Evolutionary conservation across 169 alveolate genomes (phyloP), one percentile per base, ranked within the genome.

Genomic region (Besnoitia besnoiti): DNA sequence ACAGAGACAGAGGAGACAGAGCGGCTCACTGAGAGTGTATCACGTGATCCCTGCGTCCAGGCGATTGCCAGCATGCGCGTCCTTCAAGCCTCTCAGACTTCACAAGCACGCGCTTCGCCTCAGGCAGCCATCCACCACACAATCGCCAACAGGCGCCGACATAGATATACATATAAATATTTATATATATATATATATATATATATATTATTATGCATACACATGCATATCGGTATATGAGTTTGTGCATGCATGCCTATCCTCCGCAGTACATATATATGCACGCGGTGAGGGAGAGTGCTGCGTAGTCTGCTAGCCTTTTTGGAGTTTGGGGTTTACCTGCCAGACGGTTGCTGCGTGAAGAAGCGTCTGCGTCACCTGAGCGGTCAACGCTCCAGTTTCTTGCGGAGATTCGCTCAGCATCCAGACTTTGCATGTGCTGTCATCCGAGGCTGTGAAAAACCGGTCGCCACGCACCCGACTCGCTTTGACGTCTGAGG

Each of bases 311-410:
- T 16, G 30, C 24, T 16, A 5, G 12, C 33, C 67, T 16, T n/a
- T 19, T 8, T 55, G 67, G 7, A 21, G 24, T n/a, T 55, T 55
- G 67, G 3, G 30, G 55, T 14, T 77, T 42, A 77, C 87, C 10
- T 37, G 59, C 87, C 87, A 77, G 12, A 77, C 87, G 1, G 61
- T 77, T 10, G 87, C 87, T 37, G 87, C 87, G 30, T 77, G 87
- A n/a, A 77, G 59, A 1, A 77, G 49, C 55, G 55, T 42, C 30
- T 77, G 87, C 4, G n/a, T 19, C n/a, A 39, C 50, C 8, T 39
- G 37, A 3, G 35, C 61, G 12, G n/a, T 40, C 50, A 77, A n/a
- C 10, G 27, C 19, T n/a, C 21, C 19, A 10, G 7, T 10, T 16
- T 1, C 12, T 55, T 55, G 33, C 67, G 5, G 4, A n/a, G 3